Conservation (phyloP, 108 stramenopile genomes). For the Poteriospumella lacustris region DNA sequence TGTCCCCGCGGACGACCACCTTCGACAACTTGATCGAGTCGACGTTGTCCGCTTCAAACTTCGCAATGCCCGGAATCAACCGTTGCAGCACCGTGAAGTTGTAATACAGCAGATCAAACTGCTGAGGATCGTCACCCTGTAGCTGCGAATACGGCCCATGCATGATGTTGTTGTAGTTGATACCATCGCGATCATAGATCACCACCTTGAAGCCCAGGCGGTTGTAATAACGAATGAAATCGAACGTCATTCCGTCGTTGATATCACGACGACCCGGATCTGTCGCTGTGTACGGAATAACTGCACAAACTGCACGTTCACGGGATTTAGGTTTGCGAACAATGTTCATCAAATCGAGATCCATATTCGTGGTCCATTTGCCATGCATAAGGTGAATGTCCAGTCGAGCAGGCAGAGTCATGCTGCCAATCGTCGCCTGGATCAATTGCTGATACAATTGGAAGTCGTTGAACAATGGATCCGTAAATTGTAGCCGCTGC, state of each 20-base stretch:
- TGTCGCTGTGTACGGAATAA: too few species aligned
- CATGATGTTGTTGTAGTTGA: neutral
- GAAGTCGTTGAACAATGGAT: too few species aligned
- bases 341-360: too few species aligned
- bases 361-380: too few species aligned
- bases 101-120: neutral
- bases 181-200: neutral
- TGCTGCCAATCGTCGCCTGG: too few species aligned
- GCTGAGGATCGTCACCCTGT: neutral
- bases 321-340: too few species aligned
- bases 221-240: conserved; percentile 1
- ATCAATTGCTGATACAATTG: too few species aligned
- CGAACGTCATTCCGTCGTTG: neutral
- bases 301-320: too few species aligned
- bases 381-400: too few species aligned
- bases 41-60: neutral
- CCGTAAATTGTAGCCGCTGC: too few species aligned
- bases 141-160: neutral
- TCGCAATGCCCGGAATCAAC: neutral
- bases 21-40: neutral
- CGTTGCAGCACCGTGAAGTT: neutral
- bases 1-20: neutral
- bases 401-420: too few species aligned
- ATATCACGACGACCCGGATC: neutral
- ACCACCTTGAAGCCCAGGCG: neutral